These are phyloP conservation scores for Ophiostoma pallidulum DNA, from an alignment of 2,329 filamentous ascomycete genomes.

Conservation along the genomic window DNA sequence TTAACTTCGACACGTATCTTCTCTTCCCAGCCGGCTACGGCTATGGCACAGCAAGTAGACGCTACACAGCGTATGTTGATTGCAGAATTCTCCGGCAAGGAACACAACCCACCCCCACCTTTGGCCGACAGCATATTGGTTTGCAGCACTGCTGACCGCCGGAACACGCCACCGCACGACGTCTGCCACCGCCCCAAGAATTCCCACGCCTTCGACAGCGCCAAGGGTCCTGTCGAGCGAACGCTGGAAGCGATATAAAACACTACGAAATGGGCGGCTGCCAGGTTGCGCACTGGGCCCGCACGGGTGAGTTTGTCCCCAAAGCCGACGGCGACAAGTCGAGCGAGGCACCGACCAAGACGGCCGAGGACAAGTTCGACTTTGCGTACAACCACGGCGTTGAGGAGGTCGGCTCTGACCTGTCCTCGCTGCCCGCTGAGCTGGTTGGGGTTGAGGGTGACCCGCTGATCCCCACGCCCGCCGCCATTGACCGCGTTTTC, in stretches of 20 bases:
- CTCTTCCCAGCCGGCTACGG: too few species aligned
- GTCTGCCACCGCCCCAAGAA: background rate
- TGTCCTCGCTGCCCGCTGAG: background rate
- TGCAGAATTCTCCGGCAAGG: too few species aligned
- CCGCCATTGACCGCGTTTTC: conserved; percentile 1
- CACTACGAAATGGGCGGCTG: conserved; percentile 1
- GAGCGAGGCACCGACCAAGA: background rate
- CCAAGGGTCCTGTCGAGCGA: background rate
- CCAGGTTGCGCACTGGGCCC: conserved; percentile 5
- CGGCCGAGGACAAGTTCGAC: conserved; percentile 3
- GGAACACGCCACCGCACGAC: too few species aligned
- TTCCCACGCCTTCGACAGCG: background rate
- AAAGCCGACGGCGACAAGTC: conserved; percentile 2
- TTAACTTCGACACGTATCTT: too few species aligned
- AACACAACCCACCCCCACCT: too few species aligned
- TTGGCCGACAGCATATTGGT: too few species aligned
- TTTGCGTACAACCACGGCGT: conserved; percentile 1
- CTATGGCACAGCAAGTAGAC: too few species aligned
- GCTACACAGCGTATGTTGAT: too few species aligned
- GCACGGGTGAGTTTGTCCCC: conserved; percentile 4
- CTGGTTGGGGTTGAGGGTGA: conserved; percentile 5
- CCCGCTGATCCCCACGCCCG: conserved; percentile 2
- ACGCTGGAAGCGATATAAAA: background rate
- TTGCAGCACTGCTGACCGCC: too few species aligned
- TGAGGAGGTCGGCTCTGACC: background rate